These are phyloP conservation scores for Penicillium sp. DNA, from an alignment of 2,329 filamentous ascomycete genomes.

Conservation along the genomic window DNA sequence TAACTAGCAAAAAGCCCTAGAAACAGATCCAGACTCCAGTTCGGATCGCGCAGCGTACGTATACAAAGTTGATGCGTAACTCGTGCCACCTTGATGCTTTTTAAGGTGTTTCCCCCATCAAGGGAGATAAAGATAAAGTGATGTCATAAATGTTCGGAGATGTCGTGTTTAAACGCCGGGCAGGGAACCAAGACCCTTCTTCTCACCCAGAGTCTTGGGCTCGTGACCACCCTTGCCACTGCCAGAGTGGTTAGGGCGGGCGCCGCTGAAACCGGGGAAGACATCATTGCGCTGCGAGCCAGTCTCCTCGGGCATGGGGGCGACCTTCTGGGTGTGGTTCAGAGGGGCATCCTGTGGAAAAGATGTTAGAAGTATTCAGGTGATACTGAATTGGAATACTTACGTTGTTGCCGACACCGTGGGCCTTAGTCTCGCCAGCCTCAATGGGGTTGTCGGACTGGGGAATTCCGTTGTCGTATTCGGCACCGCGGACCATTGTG, in stretches of 20 bases:
- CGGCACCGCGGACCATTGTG: slow-evolving; percentile 44
- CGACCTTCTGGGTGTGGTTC: slow-evolving; percentile 33
- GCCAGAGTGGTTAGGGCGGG: slow-evolving; percentile 23
- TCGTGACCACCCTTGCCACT: slow-evolving; percentile 42
- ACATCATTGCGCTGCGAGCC: slow-evolving; percentile 25
- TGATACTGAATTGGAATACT: slow-evolving; percentile 1
- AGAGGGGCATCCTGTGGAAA: slow-evolving; percentile 27
- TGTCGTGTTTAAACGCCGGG: neutral
- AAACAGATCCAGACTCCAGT: slow-evolving; percentile 5
- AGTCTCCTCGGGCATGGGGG: slow-evolving; percentile 36
- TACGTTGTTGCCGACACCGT: slow-evolving; percentile 37
- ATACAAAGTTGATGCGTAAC: slow-evolving; percentile 10
- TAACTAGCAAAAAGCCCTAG: neutral
- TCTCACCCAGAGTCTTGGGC: slow-evolving; percentile 34
- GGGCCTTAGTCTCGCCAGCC: slow-evolving; percentile 32
- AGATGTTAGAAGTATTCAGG: slow-evolving; percentile 4
- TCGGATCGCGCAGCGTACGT: neutral
- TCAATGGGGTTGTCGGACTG: slow-evolving; percentile 44
- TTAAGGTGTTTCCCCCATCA: neutral
- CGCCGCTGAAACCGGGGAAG: slow-evolving; percentile 25
- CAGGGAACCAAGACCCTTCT: slow-evolving; percentile 34
- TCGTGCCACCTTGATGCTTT: slow-evolving; percentile 1
- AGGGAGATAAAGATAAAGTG: neutral
- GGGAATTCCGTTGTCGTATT: slow-evolving; percentile 39
- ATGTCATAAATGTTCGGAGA: neutral